phyloP scores from a whole-genome alignment of 2,329 filamentous ascomycete species.

The Alternaria gaisen region DNA sequence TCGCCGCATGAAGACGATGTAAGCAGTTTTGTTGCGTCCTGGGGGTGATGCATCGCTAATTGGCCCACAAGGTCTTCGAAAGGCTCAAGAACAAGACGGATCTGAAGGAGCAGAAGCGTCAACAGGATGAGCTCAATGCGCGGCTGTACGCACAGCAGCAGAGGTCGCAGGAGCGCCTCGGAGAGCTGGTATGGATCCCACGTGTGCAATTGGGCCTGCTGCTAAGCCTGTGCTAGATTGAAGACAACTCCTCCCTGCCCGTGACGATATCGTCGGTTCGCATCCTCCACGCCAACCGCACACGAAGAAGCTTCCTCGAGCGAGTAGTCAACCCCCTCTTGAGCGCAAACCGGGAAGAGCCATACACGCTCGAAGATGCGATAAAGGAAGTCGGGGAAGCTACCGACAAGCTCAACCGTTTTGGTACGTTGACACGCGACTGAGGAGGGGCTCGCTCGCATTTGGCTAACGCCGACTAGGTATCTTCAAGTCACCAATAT shows the following conservation, averaged over 20 bases:
- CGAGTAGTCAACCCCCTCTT: conserved; percentile 81
- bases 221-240: conserved; percentile 63
- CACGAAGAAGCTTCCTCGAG: conserved; percentile 84
- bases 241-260: conserved; percentile 84
- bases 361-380: conserved; percentile 80
- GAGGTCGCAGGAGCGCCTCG: conserved; percentile 69
- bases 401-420: conserved; percentile 77
- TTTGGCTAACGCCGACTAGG: conserved; percentile 60
- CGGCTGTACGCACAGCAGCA: conserved; percentile 66
- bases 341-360: conserved; percentile 69
- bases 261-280: conserved; percentile 87
- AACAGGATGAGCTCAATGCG: conserved; percentile 68
- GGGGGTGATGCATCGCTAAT: conserved; percentile 20
- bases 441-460: neutral
- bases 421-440: conserved; percentile 66
- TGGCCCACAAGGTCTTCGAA: conserved; percentile 63
- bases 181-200: conserved; percentile 66
- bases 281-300: conserved; percentile 82
- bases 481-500: conserved; percentile 85
- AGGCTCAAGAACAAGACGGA: conserved; percentile 67
- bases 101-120: conserved; percentile 66
- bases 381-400: conserved; percentile 74
- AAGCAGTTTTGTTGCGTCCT: conserved; percentile 18
- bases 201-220: conserved; percentile 7
- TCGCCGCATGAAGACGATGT: conserved; percentile 59